Evolutionary conservation across 441 rosid species (phyloP).

Genomic region (Capsella rubella): DNA sequence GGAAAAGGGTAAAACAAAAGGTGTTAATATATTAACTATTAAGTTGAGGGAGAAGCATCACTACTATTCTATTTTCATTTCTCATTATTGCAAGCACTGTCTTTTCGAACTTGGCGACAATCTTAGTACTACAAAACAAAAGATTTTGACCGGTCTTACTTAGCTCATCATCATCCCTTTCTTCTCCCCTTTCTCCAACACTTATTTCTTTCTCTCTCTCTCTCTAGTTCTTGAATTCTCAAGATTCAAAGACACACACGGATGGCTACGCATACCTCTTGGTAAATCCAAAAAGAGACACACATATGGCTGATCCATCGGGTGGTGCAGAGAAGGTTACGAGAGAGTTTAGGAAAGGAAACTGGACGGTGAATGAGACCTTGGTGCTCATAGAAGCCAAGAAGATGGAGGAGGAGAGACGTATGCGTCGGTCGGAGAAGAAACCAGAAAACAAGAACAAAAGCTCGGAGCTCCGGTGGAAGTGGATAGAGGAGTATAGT

Average conservation of each 20-base stretch:
- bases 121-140: slow-evolving; percentile 22
- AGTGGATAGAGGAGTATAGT: slow-evolving; percentile 89
- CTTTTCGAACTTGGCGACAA: slow-evolving; percentile 36
- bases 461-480: slow-evolving; percentile 79
- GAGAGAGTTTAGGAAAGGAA: slow-evolving; percentile 83
- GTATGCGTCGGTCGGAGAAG: slow-evolving; percentile 50
- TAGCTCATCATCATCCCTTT: slow-evolving; percentile 28
- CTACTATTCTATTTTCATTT: not conserved
- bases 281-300: slow-evolving; percentile 2
- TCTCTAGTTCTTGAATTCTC: slow-evolving; percentile 44
- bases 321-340: not conserved
- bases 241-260: slow-evolving; percentile 37
- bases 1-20: not conserved
- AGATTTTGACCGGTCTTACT: slow-evolving; percentile 40
- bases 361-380: slow-evolving; percentile 79
- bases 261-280: not conserved
- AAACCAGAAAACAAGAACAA: slow-evolving; percentile 40
- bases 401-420: slow-evolving; percentile 81
- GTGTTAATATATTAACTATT: not conserved
- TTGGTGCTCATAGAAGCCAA: slow-evolving; percentile 83
- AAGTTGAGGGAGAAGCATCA: not conserved
- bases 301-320: slow-evolving; percentile 56
- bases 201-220: slow-evolving; percentile 28
- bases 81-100: slow-evolving; percentile 27
- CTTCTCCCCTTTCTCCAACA: slow-evolving; percentile 28